Percentiles rank a stretch among this genome's conserved stretches.
These are phyloP conservation scores for Colletotrichum limetticola DNA, from an alignment of 2,329 filamentous ascomycete species.

Conservation along the genomic window DNA sequence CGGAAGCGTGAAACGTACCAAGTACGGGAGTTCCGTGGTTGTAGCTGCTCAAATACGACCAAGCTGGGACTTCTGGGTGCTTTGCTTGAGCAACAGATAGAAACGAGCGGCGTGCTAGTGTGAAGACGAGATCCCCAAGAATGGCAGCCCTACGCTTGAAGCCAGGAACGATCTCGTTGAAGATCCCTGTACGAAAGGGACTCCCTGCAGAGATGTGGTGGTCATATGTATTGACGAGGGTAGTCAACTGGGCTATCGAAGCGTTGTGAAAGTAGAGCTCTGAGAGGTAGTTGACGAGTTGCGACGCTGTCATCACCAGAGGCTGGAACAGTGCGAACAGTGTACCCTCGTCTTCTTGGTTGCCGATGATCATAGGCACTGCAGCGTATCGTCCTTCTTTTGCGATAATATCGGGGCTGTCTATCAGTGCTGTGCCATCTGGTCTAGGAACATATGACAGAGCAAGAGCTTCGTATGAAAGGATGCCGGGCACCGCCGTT, in stretches of 20 bases:
- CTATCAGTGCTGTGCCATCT: constrained; percentile 70
- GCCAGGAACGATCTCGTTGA: constrained; percentile 80
- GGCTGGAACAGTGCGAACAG: constrained; percentile 76
- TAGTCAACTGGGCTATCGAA: constrained; percentile 58
- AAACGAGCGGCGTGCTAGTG: constrained; percentile 74
- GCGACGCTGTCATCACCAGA: constrained; percentile 71
- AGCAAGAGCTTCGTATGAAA: constrained; percentile 75
- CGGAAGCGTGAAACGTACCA: constrained; percentile 80
- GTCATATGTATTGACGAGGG: constrained; percentile 72
- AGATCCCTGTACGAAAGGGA: constrained; percentile 74
- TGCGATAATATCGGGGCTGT: constrained; percentile 71
- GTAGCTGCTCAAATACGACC: constrained; percentile 82
- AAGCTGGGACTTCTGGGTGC: constrained; percentile 70
- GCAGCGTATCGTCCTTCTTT: constrained; percentile 58
- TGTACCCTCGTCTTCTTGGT: constrained; percentile 85
- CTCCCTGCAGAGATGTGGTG: constrained; percentile 68
- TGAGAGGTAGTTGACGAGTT: constrained; percentile 71
- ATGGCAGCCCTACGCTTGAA: constrained; percentile 83
- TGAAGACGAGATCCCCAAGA: constrained; percentile 81
- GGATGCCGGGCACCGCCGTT: constrained; percentile 75
- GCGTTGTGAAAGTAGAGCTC: constrained; percentile 70
- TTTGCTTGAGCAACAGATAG: constrained; percentile 58
- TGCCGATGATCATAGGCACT: constrained; percentile 69
- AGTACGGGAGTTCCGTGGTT: constrained; percentile 76
- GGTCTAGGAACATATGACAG: constrained; percentile 81